phyloP scores from a whole-genome alignment of 2,329 filamentous ascomycete genomes.

The Graphilbum fragrans region DNA sequence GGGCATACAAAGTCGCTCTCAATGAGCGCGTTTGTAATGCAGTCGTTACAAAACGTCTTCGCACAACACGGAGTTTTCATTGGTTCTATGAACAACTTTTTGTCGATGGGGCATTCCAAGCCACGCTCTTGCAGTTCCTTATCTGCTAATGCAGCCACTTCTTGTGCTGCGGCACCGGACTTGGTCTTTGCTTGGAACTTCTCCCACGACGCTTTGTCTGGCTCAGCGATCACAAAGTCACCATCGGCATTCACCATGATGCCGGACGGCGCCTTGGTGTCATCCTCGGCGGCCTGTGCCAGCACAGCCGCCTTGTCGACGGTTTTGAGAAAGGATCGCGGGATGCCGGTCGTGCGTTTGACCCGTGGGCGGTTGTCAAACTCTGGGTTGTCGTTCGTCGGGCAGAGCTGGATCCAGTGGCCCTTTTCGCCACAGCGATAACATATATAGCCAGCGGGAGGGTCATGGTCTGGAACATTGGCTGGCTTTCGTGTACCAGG shows the following conservation, averaged over 20 bases:
- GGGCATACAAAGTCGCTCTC: conserved; percentile 97
- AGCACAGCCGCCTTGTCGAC: conserved; percentile 80
- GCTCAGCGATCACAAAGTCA: conserved; percentile 92
- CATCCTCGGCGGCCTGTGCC: conserved; percentile 63
- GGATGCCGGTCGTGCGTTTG: conserved; percentile 94
- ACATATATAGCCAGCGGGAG: conserved; percentile 88
- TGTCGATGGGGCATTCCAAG: conserved; percentile 90
- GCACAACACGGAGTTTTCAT: conserved; percentile 98
- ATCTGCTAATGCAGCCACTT: conserved; percentile 63
- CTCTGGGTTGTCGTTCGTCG: conserved; percentile 95
- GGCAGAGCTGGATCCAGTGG: conserved; percentile 98
- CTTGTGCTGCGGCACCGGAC: conserved; percentile 70
- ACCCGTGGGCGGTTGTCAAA: conserved; percentile 89
- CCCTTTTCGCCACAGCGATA: conserved; percentile 94
- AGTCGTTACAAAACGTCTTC: conserved; percentile 98
- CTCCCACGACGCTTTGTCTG: conserved; percentile 93
- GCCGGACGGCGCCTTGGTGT: conserved; percentile 68
- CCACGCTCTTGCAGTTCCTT: conserved; percentile 82
- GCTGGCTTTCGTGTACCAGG: conserved; percentile 51
- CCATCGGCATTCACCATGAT: conserved; percentile 98
- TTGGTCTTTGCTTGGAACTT: conserved; percentile 92
- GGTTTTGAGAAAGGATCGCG: conserved; percentile 86
- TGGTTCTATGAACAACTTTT: conserved; percentile 95
- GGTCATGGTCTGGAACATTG: conserved; percentile 83
- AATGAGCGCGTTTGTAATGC: conserved; percentile 97